phyloP scores from a whole-genome alignment of 257 asterid genomes.

The Marsdenia floribunda region DNA sequence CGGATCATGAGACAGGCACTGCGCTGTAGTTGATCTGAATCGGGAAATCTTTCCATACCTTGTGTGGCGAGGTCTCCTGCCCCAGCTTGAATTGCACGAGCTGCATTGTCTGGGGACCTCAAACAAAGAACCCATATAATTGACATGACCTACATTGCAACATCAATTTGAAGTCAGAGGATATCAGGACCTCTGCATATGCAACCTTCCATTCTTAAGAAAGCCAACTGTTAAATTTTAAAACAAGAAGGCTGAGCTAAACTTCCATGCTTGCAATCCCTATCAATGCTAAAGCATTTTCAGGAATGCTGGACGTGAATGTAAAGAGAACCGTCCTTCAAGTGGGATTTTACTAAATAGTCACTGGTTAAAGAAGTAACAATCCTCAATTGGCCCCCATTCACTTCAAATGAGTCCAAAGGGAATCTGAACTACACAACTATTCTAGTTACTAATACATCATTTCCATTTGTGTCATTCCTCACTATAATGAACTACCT shows the following conservation, averaged over 20 bases:
- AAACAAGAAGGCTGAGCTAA: not conserved
- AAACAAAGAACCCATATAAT: constrained; percentile 61
- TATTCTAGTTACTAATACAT: not conserved
- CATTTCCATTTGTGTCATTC: not conserved
- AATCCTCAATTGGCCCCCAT: not conserved
- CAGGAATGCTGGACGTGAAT: not conserved
- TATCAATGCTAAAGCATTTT: not conserved
- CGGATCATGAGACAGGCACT: constrained; percentile 82
- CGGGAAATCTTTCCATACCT: constrained; percentile 69
- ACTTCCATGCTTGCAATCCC: not conserved
- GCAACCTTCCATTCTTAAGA: not conserved
- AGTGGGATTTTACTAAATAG: not conserved
- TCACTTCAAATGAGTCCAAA: not conserved
- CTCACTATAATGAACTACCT: not conserved
- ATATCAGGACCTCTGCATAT: not conserved
- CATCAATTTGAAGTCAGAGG: not conserved
- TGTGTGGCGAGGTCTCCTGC: constrained; percentile 87
- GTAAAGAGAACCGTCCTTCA: not conserved
- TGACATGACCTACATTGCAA: constrained; percentile 56
- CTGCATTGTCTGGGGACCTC: constrained; percentile 82
- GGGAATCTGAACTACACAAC: not conserved
- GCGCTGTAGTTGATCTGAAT: constrained; percentile 71
- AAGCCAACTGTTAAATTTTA: not conserved
- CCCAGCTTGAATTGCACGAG: constrained; percentile 81
- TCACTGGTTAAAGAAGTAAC: not conserved